Conservation (phyloP, 1,284 basidiomycete genomes). For the Apiotrichum sp. region DNA sequence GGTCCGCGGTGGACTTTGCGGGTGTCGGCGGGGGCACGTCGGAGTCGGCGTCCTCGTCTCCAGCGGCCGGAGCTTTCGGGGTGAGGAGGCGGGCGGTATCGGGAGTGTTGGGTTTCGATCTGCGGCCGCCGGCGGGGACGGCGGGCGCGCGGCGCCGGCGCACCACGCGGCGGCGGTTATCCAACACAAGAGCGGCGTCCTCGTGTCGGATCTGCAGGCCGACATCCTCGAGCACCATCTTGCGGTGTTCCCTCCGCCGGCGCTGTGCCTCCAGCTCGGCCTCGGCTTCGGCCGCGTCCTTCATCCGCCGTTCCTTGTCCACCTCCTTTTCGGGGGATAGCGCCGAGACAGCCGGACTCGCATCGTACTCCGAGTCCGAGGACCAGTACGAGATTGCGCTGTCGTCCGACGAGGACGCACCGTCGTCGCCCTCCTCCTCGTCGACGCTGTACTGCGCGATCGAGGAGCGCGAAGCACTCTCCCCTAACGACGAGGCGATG, state of each 20-base stretch:
- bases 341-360: slow-evolving; percentile 31
- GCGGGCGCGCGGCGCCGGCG: slow-evolving; percentile 9
- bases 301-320: too few relatives aligned
- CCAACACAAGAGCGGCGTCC: slow-evolving; percentile 25
- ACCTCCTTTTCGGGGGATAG: too few relatives aligned
- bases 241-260: slow-evolving; percentile 45
- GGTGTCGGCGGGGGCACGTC: not conserved
- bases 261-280: not conserved
- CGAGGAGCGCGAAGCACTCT: not conserved
- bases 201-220: slow-evolving; percentile 62
- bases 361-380: slow-evolving; percentile 21
- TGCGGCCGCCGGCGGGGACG: not conserved
- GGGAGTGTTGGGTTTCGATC: not conserved
- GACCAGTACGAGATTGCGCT: slow-evolving; percentile 39
- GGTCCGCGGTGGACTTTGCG: slow-evolving; percentile 5
- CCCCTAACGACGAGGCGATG: not conserved
- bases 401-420: slow-evolving; percentile 31
- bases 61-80: too few relatives aligned
- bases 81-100: not conserved
- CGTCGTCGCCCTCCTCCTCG: slow-evolving; percentile 25
- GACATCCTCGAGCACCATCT: slow-evolving; percentile 64
- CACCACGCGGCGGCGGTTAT: not conserved
- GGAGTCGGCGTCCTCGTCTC: not conserved
- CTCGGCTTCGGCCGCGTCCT: slow-evolving; percentile 31
- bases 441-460: slow-evolving; percentile 9